Evolutionary conservation across 352 stramenopile genomes (phyloP).

Genomic region (Globisporangium heterothallicum): DNA sequence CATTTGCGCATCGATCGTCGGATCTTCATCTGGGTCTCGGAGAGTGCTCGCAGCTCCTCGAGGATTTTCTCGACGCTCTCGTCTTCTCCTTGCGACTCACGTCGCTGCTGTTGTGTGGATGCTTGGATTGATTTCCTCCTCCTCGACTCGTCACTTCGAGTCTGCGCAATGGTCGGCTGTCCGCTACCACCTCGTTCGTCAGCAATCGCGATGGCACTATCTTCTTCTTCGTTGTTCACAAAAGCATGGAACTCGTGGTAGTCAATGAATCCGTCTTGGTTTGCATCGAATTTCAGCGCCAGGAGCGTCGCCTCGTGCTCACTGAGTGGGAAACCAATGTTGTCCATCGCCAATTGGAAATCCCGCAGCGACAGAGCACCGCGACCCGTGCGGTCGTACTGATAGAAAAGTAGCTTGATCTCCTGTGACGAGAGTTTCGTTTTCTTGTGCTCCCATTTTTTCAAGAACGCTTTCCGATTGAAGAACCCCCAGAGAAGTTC

Average conservation of each 20-base stretch:
- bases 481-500: constrained; percentile 68
- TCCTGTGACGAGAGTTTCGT: constrained; percentile 16
- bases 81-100: background rate
- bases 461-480: constrained; percentile 50
- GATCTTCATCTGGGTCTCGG: constrained; percentile 33
- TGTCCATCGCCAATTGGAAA: constrained; percentile 47
- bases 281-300: constrained; percentile 41
- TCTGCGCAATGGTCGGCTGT: no score
- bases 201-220: background rate
- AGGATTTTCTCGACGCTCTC: constrained; percentile 24
- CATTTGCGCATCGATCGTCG: constrained; percentile 13
- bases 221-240: constrained; percentile 15
- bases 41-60: constrained; percentile 34
- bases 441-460: constrained; percentile 43
- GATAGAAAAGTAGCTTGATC: constrained; percentile 38
- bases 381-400: constrained; percentile 30
- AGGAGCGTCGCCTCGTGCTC: constrained; percentile 45
- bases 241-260: constrained; percentile 60
- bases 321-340: constrained; percentile 42
- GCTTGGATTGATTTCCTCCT: background rate
- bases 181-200: background rate
- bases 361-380: constrained; percentile 34
- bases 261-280: constrained; percentile 52
- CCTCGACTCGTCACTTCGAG: background rate
- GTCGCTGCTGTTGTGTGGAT: background rate